A percentile compares a stretch with the other conserved stretches of the same genome.
These are phyloP conservation scores for Litsea cubeba DNA, from an alignment of 164 flowering plant species.

Conservation along the genomic window DNA sequence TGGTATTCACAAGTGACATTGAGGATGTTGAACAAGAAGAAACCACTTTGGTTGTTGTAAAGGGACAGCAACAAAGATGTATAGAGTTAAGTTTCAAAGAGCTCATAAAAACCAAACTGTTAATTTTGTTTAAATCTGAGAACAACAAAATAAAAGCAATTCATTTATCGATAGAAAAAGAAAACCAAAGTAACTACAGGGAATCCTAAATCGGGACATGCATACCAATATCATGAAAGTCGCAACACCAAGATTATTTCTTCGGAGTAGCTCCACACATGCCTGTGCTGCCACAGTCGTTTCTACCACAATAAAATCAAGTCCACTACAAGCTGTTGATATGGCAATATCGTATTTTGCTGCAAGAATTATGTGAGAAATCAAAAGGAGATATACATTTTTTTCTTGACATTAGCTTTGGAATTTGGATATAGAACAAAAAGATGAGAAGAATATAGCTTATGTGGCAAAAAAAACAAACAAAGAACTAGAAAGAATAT, in stretches of 20 bases:
- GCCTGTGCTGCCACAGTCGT: conserved; percentile 86
- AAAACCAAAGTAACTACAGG: no score
- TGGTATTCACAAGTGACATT: no score
- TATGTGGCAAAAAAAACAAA: neutral
- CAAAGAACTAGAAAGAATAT: no score
- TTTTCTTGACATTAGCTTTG: neutral
- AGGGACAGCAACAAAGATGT: no score
- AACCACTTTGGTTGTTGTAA: no score
- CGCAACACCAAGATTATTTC: conserved; percentile 81
- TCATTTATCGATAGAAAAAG: no score
- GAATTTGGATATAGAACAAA: neutral
- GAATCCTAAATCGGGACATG: neutral
- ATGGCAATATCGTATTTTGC: conserved; percentile 93
- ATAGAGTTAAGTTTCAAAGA: no score
- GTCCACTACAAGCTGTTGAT: conserved; percentile 89
- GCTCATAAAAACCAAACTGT: no score
- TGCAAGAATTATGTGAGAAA: conserved; percentile 30
- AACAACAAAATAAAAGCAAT: no score
- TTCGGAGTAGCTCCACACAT: conserved; percentile 86
- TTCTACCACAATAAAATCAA: conserved; percentile 94
- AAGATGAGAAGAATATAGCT: neutral
- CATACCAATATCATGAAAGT: conserved; percentile 96
- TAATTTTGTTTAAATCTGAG: no score
- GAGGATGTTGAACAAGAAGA: no score
- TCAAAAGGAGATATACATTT: neutral